A percentile compares a stretch with the other conserved stretches of the same genome.
Evolutionary conservation across 2,329 filamentous ascomycete genomes (phyloP).

Genomic region (Xylaria digitata): DNA sequence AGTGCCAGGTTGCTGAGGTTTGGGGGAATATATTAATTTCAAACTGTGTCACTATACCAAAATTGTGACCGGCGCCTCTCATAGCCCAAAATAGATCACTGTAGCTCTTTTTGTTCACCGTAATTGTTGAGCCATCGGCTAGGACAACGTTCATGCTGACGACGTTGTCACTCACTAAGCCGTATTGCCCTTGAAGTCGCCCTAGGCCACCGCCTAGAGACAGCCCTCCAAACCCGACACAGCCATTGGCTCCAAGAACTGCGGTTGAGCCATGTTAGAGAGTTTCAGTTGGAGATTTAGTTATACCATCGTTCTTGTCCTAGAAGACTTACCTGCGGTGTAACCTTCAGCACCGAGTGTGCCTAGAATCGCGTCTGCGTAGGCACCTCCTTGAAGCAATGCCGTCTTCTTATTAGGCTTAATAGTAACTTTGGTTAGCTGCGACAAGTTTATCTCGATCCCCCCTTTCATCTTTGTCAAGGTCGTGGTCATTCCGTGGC

Average conservation of each 20-base stretch:
- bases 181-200: slow-evolving; percentile 42
- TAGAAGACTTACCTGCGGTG: slow-evolving; percentile 27
- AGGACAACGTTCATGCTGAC: slow-evolving; percentile 40
- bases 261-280: background rate
- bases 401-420: background rate
- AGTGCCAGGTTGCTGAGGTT: background rate
- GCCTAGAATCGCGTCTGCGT: slow-evolving; percentile 4
- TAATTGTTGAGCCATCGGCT: slow-evolving; percentile 34
- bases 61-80: slow-evolving; percentile 27
- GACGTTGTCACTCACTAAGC: slow-evolving; percentile 42
- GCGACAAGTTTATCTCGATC: slow-evolving; percentile 41
- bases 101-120: slow-evolving; percentile 31
- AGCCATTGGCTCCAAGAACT: slow-evolving; percentile 37
- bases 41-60: slow-evolving; percentile 34
- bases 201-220: slow-evolving; percentile 47
- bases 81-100: slow-evolving; percentile 36
- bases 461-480: slow-evolving; percentile 42
- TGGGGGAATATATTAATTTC: slow-evolving; percentile 30
- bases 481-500: slow-evolving; percentile 38
- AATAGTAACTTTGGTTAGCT: slow-evolving; percentile 36
- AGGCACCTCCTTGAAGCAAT: slow-evolving; percentile 26
- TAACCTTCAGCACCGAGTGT: slow-evolving; percentile 33
- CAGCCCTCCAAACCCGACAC: slow-evolving; percentile 42
- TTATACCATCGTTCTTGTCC: too few relatives aligned
- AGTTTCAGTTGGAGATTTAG: too few relatives aligned